Percentiles rank a stretch among this genome's conserved stretches.
phyloP scores from a whole-genome alignment of 148 eudicot genomes.

The Rhododendron simsii region DNA sequence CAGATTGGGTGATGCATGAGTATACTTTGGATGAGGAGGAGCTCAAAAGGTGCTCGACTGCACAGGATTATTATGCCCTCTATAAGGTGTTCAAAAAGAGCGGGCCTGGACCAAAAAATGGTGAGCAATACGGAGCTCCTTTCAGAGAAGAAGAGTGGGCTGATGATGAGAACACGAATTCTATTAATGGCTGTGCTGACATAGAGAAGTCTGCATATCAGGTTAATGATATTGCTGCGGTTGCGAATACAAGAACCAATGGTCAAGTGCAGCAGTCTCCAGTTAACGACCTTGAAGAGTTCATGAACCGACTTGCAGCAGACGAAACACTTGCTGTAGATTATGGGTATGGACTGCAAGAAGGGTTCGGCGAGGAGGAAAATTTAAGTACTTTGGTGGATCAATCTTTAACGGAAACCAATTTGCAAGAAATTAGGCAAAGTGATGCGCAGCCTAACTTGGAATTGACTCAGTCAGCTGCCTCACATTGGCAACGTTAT shows the following conservation, averaged over 20 bases:
- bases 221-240: constrained; percentile 16
- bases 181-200: constrained; percentile 13
- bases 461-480: constrained; percentile 24
- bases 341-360: constrained; percentile 24
- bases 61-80: constrained; percentile 61
- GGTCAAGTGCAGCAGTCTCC: constrained; percentile 19
- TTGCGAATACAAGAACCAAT: constrained; percentile 7
- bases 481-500: constrained; percentile 25
- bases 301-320: constrained; percentile 29
- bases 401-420: constrained; percentile 21
- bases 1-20: constrained; percentile 99
- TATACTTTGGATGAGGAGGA: constrained; percentile 78
- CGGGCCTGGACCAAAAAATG: constrained; percentile 94
- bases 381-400: constrained; percentile 21
- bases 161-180: constrained; percentile 43
- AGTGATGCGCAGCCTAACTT: constrained; percentile 20
- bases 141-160: constrained; percentile 92
- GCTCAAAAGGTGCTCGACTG: constrained; percentile 60
- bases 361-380: constrained; percentile 39
- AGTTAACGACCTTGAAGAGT: constrained; percentile 39
- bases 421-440: constrained; percentile 17
- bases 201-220: constrained; percentile 19
- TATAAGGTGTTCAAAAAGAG: constrained; percentile 90
- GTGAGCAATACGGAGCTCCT: constrained; percentile 95
- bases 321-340: constrained; percentile 27